Evolutionary conservation across 345 rosid genomes (phyloP).

Genomic region (Gossypium mustelinum): DNA sequence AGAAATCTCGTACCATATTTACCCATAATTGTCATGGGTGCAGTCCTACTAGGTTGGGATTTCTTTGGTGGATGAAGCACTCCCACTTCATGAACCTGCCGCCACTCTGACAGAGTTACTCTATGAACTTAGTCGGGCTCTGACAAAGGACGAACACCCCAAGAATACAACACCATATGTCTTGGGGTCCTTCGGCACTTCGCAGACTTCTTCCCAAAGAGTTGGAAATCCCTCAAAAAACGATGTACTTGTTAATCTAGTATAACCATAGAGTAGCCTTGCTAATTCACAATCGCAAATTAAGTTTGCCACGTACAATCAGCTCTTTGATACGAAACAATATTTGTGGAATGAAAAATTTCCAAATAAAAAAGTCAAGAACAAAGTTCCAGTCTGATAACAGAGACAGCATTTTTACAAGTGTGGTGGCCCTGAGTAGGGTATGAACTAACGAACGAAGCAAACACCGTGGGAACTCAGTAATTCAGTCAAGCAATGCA

Average conservation of each 20-base stretch:
- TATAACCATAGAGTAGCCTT: neutral
- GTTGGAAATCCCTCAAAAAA: neutral
- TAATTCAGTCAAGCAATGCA: neutral
- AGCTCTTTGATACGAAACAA: neutral
- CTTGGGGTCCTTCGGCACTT: too few species aligned
- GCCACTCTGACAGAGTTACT: too few species aligned
- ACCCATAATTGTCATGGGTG: too few species aligned
- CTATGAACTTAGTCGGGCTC: too few species aligned
- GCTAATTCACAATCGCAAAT: neutral
- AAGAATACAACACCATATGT: too few species aligned
- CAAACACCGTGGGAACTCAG: neutral
- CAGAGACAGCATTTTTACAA: neutral
- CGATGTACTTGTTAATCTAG: neutral
- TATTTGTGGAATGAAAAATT: neutral
- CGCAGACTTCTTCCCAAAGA: too few species aligned
- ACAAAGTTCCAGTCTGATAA: neutral
- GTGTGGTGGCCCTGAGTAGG: neutral
- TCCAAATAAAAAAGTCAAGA: neutral
- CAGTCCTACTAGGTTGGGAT: too few species aligned
- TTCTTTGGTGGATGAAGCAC: too few species aligned
- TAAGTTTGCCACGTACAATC: neutral
- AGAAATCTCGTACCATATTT: too few species aligned
- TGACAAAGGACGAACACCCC: too few species aligned
- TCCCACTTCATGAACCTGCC: too few species aligned
- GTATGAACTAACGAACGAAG: neutral